These are phyloP conservation scores for Sporisorium iseilematis-ciliati DNA, from an alignment of 1,284 basidiomycete species.

Conservation along the genomic window DNA sequence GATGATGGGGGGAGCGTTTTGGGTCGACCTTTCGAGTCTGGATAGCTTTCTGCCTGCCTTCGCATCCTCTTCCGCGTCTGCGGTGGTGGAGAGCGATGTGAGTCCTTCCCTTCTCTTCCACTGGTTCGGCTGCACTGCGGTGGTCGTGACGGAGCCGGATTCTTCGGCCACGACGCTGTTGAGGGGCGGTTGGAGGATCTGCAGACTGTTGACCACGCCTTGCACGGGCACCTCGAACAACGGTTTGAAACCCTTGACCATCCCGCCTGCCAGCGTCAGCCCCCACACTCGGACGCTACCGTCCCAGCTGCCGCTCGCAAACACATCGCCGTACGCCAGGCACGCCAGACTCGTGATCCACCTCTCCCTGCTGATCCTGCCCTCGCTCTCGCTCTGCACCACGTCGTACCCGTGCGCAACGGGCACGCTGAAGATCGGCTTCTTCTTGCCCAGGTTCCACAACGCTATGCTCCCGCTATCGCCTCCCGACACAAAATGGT, in stretches of 20 bases:
- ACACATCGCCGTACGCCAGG: conserved; percentile 88
- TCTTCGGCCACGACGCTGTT: neutral
- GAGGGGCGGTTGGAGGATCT: conserved; percentile 77
- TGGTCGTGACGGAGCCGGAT: neutral
- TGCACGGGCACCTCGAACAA: conserved; percentile 77
- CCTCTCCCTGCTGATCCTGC: conserved; percentile 81
- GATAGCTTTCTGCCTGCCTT: conserved; percentile 3
- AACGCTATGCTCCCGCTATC: conserved; percentile 89
- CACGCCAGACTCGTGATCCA: conserved; percentile 89
- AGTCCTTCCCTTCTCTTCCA: conserved; percentile 45
- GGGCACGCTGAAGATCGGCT: conserved; percentile 86
- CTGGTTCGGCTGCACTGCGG: conserved; percentile 10
- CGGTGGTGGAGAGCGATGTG: neutral
- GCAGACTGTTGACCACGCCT: conserved; percentile 90
- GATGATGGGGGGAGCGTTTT: conserved; percentile 72
- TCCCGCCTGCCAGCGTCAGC: conserved; percentile 74
- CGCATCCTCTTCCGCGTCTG: neutral
- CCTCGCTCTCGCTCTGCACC: conserved; percentile 77
- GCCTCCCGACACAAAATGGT: conserved; percentile 90
- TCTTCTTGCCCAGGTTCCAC: conserved; percentile 95
- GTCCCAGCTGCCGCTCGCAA: conserved; percentile 94
- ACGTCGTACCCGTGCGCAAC: conserved; percentile 87
- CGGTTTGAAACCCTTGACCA: conserved; percentile 80
- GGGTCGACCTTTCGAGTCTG: conserved; percentile 36
- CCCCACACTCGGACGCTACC: conserved; percentile 88